phyloP scores from a whole-genome alignment of 305 asterid species.

The Fraxinus greggii region DNA sequence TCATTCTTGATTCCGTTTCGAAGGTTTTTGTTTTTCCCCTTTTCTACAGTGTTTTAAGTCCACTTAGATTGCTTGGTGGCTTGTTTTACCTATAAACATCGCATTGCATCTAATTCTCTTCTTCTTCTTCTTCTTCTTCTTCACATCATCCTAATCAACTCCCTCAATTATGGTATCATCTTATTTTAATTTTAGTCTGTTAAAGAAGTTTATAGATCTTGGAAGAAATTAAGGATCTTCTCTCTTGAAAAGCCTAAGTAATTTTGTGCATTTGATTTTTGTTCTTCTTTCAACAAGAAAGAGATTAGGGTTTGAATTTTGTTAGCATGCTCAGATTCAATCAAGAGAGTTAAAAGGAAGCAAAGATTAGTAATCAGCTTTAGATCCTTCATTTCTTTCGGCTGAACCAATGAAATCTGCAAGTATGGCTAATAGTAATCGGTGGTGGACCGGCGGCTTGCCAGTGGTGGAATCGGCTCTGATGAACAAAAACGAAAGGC shows the following conservation, averaged over 20 bases:
- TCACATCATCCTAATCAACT: not conserved
- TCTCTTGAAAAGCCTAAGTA: not conserved
- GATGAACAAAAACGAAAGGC: not conserved
- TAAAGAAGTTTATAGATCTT: not conserved
- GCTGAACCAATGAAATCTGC: not conserved
- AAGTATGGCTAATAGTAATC: not conserved
- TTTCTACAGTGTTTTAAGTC: not conserved
- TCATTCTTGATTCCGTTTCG: not conserved
- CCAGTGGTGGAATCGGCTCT: not conserved
- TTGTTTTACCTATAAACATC: not conserved
- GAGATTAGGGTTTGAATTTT: not conserved
- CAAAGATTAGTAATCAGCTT: not conserved
- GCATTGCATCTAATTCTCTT: not conserved
- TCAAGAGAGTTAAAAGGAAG: not conserved
- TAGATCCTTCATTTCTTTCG: not conserved
- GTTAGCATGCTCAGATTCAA: not conserved
- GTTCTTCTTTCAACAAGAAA: not conserved
- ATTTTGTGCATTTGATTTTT: not conserved
- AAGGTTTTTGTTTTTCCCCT: not conserved
- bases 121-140: not conserved
- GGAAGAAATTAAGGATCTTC: not conserved
- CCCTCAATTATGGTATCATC: not conserved
- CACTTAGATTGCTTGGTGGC: not conserved
- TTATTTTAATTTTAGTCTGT: not conserved
- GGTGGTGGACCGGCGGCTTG: conserved; percentile 11